Percentiles rank a stretch among this genome's conserved stretches.
phyloP scores from a whole-genome alignment of 768 basidiomycete genomes.

The Crucibulum laeve region DNA sequence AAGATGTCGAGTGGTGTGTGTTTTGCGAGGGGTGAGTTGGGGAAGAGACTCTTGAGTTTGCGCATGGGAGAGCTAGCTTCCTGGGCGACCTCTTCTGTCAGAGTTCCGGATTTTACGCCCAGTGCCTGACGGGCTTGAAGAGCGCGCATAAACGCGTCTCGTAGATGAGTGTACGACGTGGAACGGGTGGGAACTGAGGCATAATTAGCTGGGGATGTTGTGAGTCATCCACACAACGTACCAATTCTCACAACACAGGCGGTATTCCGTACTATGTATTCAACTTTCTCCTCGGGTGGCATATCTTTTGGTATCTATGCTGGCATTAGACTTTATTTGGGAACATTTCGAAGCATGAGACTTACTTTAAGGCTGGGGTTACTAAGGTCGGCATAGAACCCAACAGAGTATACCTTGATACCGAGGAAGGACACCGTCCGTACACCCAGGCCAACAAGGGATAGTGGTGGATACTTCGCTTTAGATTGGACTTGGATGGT shows the following conservation, averaged over 20 bases:
- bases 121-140: constrained; percentile 56
- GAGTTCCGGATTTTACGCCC: constrained; percentile 42
- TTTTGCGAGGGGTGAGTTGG: constrained; percentile 63
- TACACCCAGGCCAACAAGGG: constrained; percentile 81
- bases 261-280: constrained; percentile 60
- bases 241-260: constrained; percentile 75
- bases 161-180: constrained; percentile 74
- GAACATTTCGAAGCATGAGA: not conserved
- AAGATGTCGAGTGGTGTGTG: constrained; percentile 67
- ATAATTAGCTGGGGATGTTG: not conserved
- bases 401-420: constrained; percentile 86
- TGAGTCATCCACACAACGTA: constrained; percentile 21
- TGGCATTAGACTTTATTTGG: constrained; percentile 1
- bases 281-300: constrained; percentile 65
- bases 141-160: constrained; percentile 80
- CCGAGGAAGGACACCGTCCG: constrained; percentile 85
- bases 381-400: constrained; percentile 83
- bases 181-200: constrained; percentile 70
- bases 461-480: constrained; percentile 54
- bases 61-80: constrained; percentile 59
- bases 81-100: constrained; percentile 58
- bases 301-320: constrained; percentile 50
- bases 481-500: constrained; percentile 62
- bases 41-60: constrained; percentile 73
- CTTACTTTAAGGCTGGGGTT: constrained; percentile 57